Evolutionary conservation across 176 grass and related monocot genomes (phyloP).

Genomic region (Paspalum vaginatum): DNA sequence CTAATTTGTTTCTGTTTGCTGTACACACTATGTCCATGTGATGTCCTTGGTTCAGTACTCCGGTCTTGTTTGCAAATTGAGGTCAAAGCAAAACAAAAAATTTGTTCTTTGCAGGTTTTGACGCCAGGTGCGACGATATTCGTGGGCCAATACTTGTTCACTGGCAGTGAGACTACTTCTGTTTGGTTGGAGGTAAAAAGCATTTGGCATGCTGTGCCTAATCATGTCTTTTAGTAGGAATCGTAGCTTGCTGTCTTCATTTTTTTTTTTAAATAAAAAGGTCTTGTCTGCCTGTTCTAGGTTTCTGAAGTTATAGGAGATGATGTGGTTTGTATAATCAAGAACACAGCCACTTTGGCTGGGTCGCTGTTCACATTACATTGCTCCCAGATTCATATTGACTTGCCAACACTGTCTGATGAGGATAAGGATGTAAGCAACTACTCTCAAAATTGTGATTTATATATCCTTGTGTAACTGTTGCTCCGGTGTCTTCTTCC

Average conservation of each 20-base stretch:
- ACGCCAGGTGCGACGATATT: conserved; percentile 91
- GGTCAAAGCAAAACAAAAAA: background rate
- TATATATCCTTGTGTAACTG: background rate
- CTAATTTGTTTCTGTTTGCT: background rate
- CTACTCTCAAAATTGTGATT: background rate
- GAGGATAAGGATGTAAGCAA: conserved; percentile 74
- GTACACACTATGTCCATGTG: background rate
- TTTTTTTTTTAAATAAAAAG: conserved; percentile 29
- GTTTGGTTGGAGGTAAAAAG: conserved; percentile 91
- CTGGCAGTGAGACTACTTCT: conserved; percentile 95
- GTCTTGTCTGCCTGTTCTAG: conserved; percentile 45
- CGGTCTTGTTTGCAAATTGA: background rate
- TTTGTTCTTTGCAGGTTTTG: conserved; percentile 53
- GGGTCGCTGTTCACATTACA: conserved; percentile 77
- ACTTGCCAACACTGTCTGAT: conserved; percentile 89
- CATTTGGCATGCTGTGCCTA: background rate
- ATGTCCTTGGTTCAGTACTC: background rate
- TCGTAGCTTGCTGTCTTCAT: conserved; percentile 5
- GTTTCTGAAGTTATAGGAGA: conserved; percentile 84
- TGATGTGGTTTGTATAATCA: conserved; percentile 70
- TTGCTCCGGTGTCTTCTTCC: background rate
- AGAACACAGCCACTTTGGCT: conserved; percentile 72
- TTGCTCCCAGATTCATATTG: conserved; percentile 73
- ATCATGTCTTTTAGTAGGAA: background rate
- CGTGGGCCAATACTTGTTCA: conserved; percentile 97